Evolutionary conservation across 805 yeast species (phyloP).

Genomic region (Teunomyces cretensis): DNA sequence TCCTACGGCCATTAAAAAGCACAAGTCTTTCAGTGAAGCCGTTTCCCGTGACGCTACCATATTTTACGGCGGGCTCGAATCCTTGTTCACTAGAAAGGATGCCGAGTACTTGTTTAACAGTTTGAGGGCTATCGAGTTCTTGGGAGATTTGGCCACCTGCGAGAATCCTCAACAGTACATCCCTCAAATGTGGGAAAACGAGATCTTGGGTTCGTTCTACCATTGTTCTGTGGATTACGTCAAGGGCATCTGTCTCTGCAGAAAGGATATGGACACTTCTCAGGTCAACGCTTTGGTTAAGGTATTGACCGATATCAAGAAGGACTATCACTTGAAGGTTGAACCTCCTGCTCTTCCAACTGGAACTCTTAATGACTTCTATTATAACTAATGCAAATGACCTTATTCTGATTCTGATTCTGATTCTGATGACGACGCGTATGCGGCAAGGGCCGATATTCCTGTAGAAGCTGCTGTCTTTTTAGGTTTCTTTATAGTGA

Average conservation of each 20-base stretch:
- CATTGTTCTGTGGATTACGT: constrained; percentile 76
- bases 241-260: constrained; percentile 56
- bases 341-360: constrained; percentile 32
- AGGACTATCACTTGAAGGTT: constrained; percentile 30
- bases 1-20: constrained; percentile 34
- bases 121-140: constrained; percentile 41
- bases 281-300: constrained; percentile 27
- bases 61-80: constrained; percentile 36
- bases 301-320: constrained; percentile 28
- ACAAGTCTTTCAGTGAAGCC: constrained; percentile 38
- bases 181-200: constrained; percentile 53
- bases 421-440: background rate
- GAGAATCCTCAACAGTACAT: constrained; percentile 32
- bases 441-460: background rate
- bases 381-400: constrained; percentile 12
- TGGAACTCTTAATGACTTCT: constrained; percentile 36
- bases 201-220: constrained; percentile 63
- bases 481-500: constrained; percentile 4
- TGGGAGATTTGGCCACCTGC: constrained; percentile 40
- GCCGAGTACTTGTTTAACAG: constrained; percentile 37
- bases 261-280: constrained; percentile 42
- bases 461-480: constrained; percentile 1
- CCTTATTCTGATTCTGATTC: background rate
- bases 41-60: constrained; percentile 38
- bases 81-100: constrained; percentile 42